Evolutionary conservation across 768 basidiomycete genomes (phyloP).

Genomic region (Mycena kentingensis): DNA sequence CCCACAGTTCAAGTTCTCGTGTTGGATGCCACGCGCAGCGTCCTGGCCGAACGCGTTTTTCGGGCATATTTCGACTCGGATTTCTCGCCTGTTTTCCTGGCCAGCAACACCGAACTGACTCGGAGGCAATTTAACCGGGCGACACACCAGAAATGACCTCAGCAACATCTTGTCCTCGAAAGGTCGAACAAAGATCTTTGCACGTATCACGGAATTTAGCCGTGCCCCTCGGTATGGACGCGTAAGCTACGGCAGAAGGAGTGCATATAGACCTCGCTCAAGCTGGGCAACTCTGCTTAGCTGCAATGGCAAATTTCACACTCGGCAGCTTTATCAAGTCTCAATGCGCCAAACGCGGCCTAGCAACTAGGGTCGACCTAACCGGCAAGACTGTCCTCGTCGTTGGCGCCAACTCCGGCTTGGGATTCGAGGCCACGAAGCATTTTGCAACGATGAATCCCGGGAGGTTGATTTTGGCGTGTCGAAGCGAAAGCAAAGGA

Average conservation of each 20-base stretch:
- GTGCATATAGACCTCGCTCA: not conserved
- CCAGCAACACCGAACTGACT: no score
- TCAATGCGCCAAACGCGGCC: constrained; percentile 17
- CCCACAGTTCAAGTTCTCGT: no score
- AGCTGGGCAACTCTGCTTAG: not conserved
- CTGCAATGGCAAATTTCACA: constrained; percentile 12
- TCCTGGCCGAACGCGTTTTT: no score
- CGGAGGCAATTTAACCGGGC: not conserved
- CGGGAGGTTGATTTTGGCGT: constrained; percentile 34
- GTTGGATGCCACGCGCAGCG: no score
- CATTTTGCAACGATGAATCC: constrained; percentile 36
- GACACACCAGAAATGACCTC: not conserved
- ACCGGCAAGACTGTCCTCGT: constrained; percentile 20
- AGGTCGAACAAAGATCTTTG: not conserved
- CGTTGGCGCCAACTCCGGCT: constrained; percentile 22
- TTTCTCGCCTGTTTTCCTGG: no score
- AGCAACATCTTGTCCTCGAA: not conserved
- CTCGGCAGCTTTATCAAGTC: constrained; percentile 5
- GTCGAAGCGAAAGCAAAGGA: constrained; percentile 27
- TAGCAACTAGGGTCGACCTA: constrained; percentile 23
- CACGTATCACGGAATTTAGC: not conserved
- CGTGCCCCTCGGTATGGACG: not conserved
- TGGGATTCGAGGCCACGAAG: constrained; percentile 28
- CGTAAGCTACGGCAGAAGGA: not conserved
- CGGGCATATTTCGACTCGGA: no score